phyloP scores from a whole-genome alignment of 495 filamentous ascomycete genomes.

The Aspergillus olivimuriae region DNA sequence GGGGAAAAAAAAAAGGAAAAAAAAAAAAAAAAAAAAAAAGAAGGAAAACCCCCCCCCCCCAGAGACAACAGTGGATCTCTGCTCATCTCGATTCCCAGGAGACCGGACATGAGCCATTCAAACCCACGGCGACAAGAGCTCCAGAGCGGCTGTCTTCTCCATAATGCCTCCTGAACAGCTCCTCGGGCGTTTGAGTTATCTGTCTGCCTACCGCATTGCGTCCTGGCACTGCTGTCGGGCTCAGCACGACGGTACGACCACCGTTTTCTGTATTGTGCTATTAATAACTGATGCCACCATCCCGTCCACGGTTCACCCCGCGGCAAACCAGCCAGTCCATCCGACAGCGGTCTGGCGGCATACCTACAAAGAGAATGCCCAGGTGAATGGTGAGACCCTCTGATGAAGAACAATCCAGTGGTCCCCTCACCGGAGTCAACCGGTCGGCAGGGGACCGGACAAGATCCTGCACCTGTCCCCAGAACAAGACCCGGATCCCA shows the following conservation, averaged over 20 bases:
- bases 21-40: background rate
- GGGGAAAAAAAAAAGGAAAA: background rate
- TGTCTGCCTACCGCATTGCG: background rate
- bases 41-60: too few species aligned
- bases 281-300: background rate
- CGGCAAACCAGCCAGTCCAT: background rate
- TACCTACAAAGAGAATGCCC: background rate
- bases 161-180: background rate
- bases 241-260: background rate
- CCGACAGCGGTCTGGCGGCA: background rate
- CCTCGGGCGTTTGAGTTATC: background rate
- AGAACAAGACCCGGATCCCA: too few species aligned
- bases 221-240: background rate
- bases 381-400: background rate
- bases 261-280: background rate
- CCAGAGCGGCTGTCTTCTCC: background rate
- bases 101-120: too few species aligned
- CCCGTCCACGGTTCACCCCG: background rate
- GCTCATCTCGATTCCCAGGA: background rate
- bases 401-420: too few species aligned
- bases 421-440: too few species aligned
- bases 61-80: conserved; percentile 4
- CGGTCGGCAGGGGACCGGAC: too few species aligned
- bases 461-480: too few species aligned
- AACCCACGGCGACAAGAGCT: background rate